Conservation (phyloP, 768 basidiomycete species). For the Russula sp. region DNA sequence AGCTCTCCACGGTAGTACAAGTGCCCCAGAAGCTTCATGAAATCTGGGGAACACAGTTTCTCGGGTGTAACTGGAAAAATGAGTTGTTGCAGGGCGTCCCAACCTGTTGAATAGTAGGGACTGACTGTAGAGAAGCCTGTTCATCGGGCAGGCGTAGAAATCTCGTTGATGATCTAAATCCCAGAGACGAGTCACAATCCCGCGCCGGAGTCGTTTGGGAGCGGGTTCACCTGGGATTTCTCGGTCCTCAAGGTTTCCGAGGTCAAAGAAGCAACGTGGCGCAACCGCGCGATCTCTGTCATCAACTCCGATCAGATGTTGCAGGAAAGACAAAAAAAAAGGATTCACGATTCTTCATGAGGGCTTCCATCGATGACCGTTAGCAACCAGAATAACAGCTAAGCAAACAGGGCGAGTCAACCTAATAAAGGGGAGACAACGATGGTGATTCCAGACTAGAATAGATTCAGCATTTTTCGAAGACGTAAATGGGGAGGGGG, state of each 20-base stretch:
- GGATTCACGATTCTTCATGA: constrained; percentile 74
- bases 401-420: constrained; percentile 30
- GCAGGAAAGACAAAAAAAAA: not conserved
- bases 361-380: constrained; percentile 37
- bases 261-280: constrained; percentile 52
- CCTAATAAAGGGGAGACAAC: constrained; percentile 75
- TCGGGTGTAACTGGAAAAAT: constrained; percentile 64
- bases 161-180: constrained; percentile 52
- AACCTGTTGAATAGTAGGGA: not conserved
- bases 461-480: not conserved
- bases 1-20: constrained; percentile 53
- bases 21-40: constrained; percentile 44
- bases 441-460: constrained; percentile 57
- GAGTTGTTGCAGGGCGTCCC: not conserved
- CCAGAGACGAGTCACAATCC: not conserved
- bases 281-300: constrained; percentile 60
- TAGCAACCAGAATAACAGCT: not conserved
- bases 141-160: constrained; percentile 53
- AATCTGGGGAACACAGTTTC: constrained; percentile 50
- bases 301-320: not conserved
- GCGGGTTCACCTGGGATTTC: constrained; percentile 44
- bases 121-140: constrained; percentile 68
- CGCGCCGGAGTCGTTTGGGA: not conserved
- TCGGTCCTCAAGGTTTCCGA: constrained; percentile 58
- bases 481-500: constrained; percentile 1